Base-by-base conservation (phyloP, 2,329 filamentous ascomycete species). In the Aspergillus aculeatus region DNA sequence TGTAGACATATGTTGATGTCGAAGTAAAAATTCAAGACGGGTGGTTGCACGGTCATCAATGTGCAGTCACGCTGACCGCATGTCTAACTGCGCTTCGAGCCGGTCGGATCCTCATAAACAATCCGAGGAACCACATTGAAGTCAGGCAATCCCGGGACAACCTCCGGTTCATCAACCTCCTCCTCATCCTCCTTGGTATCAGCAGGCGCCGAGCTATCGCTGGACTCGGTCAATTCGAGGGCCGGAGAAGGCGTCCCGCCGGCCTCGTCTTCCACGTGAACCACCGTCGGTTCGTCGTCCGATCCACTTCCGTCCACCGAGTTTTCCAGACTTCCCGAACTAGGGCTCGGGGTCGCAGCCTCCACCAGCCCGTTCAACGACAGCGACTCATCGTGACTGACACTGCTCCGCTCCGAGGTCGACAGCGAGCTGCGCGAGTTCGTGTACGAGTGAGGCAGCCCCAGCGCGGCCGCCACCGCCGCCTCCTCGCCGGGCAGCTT, bases 401-500 rank as follows among this genome's bases (percentile, higher is more conserved):
- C 62, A 47, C 73, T 75, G 59, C 72, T 74, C 12, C 67, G 64
- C 26, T 74, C 73, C 6, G 73, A 75, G 3, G 71, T 66, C 1
- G 72, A 74, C n/a, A 74, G 60, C n/a, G 73, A 75, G 54, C 62
- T 73, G 12, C 72, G 71, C 7, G 73, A 75, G 55, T 67, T 66
- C 4, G 62, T 56, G 50, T 73, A 75, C 2, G 68, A 62, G 44
- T 66, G 69, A 10, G 75, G 77, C 16, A 79, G 74, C 19, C 79
- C 81, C 44, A 82, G 77, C 6, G 80, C 82, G 58, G 76, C 77
- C 2, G 79, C 79, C 32, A 84, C 81, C 14, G 81, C 81, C 35
- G 77, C 78, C 50, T 82, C 83, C 66, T 80, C 79, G 47, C 80
- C 80, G 1, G 71, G 78, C 59, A 71, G 74, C 67, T 70, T 76